Percentiles rank a stretch among this genome's conserved stretches.
Evolutionary conservation across 1,139 yeast species (phyloP).

Genomic region (Debaryomyces fabryi): DNA sequence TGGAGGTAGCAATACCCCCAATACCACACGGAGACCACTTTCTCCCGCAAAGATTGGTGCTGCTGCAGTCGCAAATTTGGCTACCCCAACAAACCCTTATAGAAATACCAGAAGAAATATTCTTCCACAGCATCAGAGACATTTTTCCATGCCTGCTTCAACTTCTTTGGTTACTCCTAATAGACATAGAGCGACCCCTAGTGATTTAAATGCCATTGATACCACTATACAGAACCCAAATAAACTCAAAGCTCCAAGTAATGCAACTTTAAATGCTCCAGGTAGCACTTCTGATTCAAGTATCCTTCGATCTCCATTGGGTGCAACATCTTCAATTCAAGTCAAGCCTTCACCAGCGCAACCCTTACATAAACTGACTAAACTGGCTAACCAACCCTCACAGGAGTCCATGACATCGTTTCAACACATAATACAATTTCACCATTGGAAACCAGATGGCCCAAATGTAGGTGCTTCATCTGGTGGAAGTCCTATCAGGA

Average conservation of each 20-base stretch:
- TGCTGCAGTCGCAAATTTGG: constrained; percentile 63
- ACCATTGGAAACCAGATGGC: constrained; percentile 54
- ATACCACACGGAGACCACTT: constrained; percentile 24
- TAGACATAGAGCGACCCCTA: constrained; percentile 13
- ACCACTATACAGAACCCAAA: not conserved
- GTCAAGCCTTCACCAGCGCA: constrained; percentile 51
- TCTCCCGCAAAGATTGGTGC: constrained; percentile 80
- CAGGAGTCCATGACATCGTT: constrained; percentile 56
- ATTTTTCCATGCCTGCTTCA: constrained; percentile 43
- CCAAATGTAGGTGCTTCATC: constrained; percentile 21
- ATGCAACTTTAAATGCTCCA: not conserved
- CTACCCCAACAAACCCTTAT: constrained; percentile 38
- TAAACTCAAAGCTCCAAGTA: constrained; percentile 7
- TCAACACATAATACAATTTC: constrained; percentile 55
- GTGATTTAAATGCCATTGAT: constrained; percentile 8
- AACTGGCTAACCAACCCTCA: constrained; percentile 40
- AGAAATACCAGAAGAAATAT: constrained; percentile 22
- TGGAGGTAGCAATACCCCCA: constrained; percentile 33
- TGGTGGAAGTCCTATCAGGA: constrained; percentile 6
- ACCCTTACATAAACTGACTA: constrained; percentile 42
- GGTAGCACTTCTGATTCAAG: not conserved
- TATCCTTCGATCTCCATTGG: constrained; percentile 24
- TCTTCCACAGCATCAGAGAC: constrained; percentile 41
- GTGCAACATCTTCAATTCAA: constrained; percentile 42
- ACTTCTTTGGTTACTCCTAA: constrained; percentile 6